Percentiles rank a stretch among this genome's conserved stretches.
These are phyloP conservation scores for Phyllostachys edulis DNA, from an alignment of 176 grass and related monocot species.

Conservation along the genomic window DNA sequence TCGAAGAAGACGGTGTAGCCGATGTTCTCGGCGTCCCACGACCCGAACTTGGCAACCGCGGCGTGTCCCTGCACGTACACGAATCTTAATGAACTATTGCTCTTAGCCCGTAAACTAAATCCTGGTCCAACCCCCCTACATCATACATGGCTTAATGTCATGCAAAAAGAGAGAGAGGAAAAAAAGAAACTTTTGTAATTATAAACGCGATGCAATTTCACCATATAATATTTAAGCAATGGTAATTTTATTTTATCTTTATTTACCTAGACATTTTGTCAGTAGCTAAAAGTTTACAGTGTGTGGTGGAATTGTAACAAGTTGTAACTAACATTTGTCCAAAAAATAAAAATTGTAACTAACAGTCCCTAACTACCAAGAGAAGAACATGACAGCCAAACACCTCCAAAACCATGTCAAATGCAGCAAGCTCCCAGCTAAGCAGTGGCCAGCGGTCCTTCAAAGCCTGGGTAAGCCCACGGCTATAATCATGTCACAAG, in stretches of 20 bases:
- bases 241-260: not conserved
- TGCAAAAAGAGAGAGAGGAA: no score
- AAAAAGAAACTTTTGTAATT: not conserved
- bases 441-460: no score
- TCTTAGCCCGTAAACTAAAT: no score
- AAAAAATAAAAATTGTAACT: not conserved
- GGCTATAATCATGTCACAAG: no score
- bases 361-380: not conserved
- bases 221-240: not conserved
- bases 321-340: not conserved
- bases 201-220: not conserved
- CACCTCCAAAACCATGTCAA: not conserved
- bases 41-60: constrained; percentile 63
- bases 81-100: not conserved
- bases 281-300: no score
- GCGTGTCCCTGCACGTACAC: constrained; percentile 34
- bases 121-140: no score
- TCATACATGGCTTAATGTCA: no score
- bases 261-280: not conserved
- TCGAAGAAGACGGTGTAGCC: constrained; percentile 87
- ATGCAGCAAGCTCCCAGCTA: not conserved
- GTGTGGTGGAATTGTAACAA: not conserved
- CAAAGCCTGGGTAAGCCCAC: no score
- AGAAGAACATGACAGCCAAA: not conserved
- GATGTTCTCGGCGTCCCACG: constrained; percentile 76